phyloP scores from a whole-genome alignment of 257 asterid species.

The Petunia secreta region DNA sequence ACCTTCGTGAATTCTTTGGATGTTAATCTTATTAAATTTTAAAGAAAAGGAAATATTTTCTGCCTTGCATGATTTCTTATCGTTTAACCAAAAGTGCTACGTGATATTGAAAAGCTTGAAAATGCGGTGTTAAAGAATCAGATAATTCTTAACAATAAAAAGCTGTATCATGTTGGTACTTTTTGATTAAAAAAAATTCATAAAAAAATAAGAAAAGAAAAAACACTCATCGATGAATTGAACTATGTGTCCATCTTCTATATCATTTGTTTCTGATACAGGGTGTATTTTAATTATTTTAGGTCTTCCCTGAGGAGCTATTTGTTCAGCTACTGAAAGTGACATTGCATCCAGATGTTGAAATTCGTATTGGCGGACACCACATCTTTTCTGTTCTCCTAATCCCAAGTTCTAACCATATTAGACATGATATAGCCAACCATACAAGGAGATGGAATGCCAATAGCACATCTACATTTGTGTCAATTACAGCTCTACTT shows the following conservation, averaged over 20 bases:
- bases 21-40: background rate
- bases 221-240: slow-evolving; percentile 1
- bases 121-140: too few species aligned
- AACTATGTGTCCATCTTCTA: background rate
- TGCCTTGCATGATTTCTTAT: slow-evolving; percentile 10
- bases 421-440: slow-evolving; percentile 58
- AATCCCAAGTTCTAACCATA: slow-evolving; percentile 65
- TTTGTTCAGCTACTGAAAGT: slow-evolving; percentile 82
- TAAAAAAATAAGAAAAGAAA: background rate
- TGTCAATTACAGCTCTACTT: slow-evolving; percentile 82
- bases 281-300: slow-evolving; percentile 22
- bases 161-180: too few species aligned
- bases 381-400: slow-evolving; percentile 89
- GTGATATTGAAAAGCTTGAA: background rate
- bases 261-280: background rate
- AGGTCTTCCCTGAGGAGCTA: slow-evolving; percentile 93
- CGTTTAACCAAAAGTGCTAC: background rate
- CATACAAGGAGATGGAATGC: slow-evolving; percentile 72
- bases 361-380: slow-evolving; percentile 89
- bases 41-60: slow-evolving; percentile 2
- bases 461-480: slow-evolving; percentile 69
- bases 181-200: too few species aligned
- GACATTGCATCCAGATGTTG: slow-evolving; percentile 86
- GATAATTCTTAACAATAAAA: too few species aligned
- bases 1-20: background rate